Base-by-base conservation (phyloP, 106 monocot genomes). In the Acorus calamus region DNA sequence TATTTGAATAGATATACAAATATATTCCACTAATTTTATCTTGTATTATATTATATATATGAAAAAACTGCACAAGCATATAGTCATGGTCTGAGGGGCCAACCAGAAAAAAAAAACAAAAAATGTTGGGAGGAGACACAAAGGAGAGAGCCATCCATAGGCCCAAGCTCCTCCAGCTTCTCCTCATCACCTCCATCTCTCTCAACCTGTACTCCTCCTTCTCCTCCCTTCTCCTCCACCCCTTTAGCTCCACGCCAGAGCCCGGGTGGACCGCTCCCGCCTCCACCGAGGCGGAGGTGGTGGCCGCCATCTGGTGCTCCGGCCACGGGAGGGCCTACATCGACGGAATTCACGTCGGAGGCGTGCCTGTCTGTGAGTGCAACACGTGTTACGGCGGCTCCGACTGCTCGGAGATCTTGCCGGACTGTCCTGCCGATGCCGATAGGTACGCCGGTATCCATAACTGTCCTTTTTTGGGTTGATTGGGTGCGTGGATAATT, bases 261-360 rank as follows among this genome's bases (percentile, higher is more conserved):
- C 66, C 62, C 50, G 59, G 75, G 6, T 92, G 87, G 92, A 66
- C 60, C 59, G 43, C 46, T 56, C 44, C 10, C 13, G 92, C 92
- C 1, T 81, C 92, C 2, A 62, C 3, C 10, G 87, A 81, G 61
- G 92, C 92, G 2, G 92, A 92, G 75, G 74, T 71, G 4, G 79
- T 82, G 7, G 81, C 84, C 3, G 75, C 79, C 14, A 11, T 75
- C 13, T 8, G 63, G 6, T 87, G 92, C 77, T 92, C 92, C 3
- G 84, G 81, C 49, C 92, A 92, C 60, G 87, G 92, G 55, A 52
- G 66, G 42, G 92, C 73, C 57, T 84, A 66, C 62, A 46, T 92
- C 4, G 92, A 92, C 61, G 72, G 92, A 46, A 13, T 84, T 3
- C 42, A 69, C 10, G 70, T 61, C 11, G 62, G 72, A 4, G 75